These are phyloP conservation scores for Cyamopsis tetragonoloba DNA, from an alignment of 306 rosid genomes.

Conservation along the genomic window DNA sequence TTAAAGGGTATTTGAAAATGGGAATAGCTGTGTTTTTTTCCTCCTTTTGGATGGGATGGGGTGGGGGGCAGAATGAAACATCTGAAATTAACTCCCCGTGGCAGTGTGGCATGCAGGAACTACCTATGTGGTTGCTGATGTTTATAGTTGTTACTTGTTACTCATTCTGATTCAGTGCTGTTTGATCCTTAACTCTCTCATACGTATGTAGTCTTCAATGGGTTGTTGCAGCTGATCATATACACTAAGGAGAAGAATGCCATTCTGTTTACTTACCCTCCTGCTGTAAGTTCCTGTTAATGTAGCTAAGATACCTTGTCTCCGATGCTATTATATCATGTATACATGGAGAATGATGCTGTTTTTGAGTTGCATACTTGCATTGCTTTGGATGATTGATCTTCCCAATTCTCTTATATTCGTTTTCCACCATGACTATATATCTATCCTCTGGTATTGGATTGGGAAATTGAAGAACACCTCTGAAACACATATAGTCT, in stretches of 20 bases:
- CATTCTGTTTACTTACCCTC: conserved; percentile 85
- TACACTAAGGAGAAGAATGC: conserved; percentile 89
- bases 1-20: background rate
- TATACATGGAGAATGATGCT: background rate
- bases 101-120: background rate
- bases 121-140: background rate
- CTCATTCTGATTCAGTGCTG: background rate
- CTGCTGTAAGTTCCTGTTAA: conserved; percentile 48
- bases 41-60: too few species aligned
- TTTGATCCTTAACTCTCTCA: conserved; percentile 63
- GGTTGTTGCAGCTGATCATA: conserved; percentile 74
- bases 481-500: conserved; percentile 10
- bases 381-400: background rate
- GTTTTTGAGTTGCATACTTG: background rate
- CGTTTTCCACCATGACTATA: background rate
- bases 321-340: background rate
- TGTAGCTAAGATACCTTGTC: background rate
- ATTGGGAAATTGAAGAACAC: background rate
- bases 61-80: conserved; percentile 2
- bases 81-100: too few species aligned
- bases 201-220: conserved; percentile 79
- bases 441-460: background rate
- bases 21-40: background rate
- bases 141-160: conserved; percentile 11
- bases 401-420: background rate